Conservation (phyloP, 2,329 filamentous ascomycete genomes). For the Pseudogymnoascus sp. region DNA sequence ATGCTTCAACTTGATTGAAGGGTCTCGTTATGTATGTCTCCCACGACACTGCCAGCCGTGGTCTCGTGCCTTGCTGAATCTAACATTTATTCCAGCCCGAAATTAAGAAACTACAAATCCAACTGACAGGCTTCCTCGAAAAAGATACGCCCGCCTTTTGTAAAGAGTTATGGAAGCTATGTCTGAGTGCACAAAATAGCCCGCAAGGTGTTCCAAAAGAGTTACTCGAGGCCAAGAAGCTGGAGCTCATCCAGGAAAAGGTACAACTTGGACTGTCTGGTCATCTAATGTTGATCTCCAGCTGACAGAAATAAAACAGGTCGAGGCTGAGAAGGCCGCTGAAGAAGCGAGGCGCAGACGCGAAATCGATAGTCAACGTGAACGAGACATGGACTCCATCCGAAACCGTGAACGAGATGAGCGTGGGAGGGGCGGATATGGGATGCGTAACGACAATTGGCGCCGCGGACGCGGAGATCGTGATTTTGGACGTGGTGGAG, state of each 20-base stretch:
- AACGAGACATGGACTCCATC: conserved; percentile 61
- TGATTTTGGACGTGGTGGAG: conserved; percentile 36
- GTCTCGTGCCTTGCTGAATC: conserved; percentile 15
- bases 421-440: conserved; percentile 42
- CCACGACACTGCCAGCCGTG: background rate
- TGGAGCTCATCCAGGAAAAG: conserved; percentile 91
- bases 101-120: conserved; percentile 90
- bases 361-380: conserved; percentile 63
- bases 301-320: conserved; percentile 38
- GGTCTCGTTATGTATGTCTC: conserved; percentile 62
- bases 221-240: conserved; percentile 89
- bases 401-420: conserved; percentile 58
- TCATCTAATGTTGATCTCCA: background rate
- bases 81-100: conserved; percentile 59
- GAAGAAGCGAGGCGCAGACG: conserved; percentile 66
- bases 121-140: conserved; percentile 89
- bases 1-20: conserved; percentile 63
- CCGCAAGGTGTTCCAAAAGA: conserved; percentile 90
- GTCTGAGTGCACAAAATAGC: conserved; percentile 81
- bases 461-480: conserved; percentile 44
- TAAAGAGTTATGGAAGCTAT: conserved; percentile 86
- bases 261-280: conserved; percentile 38
- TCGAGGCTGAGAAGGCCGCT: conserved; percentile 73
- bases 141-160: conserved; percentile 85
- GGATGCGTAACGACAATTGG: conserved; percentile 38